A percentile compares a stretch with the other conserved stretches of the same genome.
Evolutionary conservation across 805 yeast genomes (phyloP).

Genomic region (Debaryomyces castellii): DNA sequence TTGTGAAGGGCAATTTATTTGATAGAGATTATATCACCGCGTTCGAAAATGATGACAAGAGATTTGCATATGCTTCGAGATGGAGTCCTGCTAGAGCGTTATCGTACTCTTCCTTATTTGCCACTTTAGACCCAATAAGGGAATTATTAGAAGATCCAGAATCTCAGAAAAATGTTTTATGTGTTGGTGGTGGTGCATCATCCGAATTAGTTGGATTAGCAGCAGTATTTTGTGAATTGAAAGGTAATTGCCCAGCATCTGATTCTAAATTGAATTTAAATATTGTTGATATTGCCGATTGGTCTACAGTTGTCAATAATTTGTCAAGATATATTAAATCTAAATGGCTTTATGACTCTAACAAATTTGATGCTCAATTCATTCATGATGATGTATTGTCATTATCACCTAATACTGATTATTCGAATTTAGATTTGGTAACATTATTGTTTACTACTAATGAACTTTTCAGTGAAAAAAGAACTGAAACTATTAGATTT

Average conservation of each 20-base stretch:
- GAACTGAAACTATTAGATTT: conserved; percentile 56
- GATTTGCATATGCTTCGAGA: conserved; percentile 76
- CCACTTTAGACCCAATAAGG: conserved; percentile 45
- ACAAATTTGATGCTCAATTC: conserved; percentile 28
- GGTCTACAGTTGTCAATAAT: conserved; percentile 55
- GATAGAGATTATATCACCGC: conserved; percentile 72
- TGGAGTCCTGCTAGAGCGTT: conserved; percentile 87
- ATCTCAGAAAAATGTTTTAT: conserved; percentile 42
- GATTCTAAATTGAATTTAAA: conserved; percentile 43
- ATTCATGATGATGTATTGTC: conserved; percentile 30
- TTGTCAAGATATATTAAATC: conserved; percentile 43
- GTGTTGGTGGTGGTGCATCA: conserved; percentile 90
- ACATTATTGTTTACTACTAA: conserved; percentile 84
- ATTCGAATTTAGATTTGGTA: conserved; percentile 44
- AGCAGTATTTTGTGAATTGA: conserved; percentile 50
- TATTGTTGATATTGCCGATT: conserved; percentile 76
- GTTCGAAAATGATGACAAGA: conserved; percentile 58
- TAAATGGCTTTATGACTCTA: conserved; percentile 51
- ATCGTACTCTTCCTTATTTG: conserved; percentile 68
- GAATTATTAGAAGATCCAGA: conserved; percentile 33
- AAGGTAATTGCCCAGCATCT: conserved; percentile 31
- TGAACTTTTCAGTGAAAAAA: conserved; percentile 74
- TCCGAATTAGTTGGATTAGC: conserved; percentile 71
- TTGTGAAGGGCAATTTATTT: conserved; percentile 66
- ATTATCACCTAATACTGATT: conserved; percentile 6